Base-by-base conservation (phyloP, 192 early-diverging fungal species). In the Backusella circina region DNA sequence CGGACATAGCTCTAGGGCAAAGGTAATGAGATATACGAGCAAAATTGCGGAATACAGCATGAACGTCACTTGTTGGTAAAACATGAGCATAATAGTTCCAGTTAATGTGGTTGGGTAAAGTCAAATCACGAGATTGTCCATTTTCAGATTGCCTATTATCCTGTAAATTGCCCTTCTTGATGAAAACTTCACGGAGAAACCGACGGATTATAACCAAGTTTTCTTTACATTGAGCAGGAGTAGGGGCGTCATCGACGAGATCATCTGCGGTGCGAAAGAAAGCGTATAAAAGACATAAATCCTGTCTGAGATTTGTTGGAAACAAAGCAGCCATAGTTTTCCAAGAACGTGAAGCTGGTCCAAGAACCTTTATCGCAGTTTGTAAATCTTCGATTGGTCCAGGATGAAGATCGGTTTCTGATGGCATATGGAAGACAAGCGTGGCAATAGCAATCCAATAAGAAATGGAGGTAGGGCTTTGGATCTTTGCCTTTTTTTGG, bases 261-360 rank as follows among this genome's bases (percentile, higher is more conserved):
- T 82, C 81, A 64, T 82, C 81, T 6, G 74, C 69, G 12, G 72
- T 70, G 7, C 81, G 69, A 36, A 77, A 82, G 37, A 78, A 82
- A 12, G 61, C 74, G 35, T 82, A 82, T 8, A 82, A 64, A 12
- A 78, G 39, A 10, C 76, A 61, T 2, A 82, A 51, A 12, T 82
- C 81, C 70, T 82, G 81, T 18, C 81, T 70, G 15, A 82, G 30
- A 50, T 78, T 71, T 2, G 44, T 36, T 21, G 81, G 74, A 35
- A 82, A 82, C 1, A 78, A 35, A 5, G 74, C 77, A 37, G 81
- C 77, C 50, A 77, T 77, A 2, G 74, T 75, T 33, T 75, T 82
- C 69, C 77, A 82, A 0, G 81, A 82, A 3, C 72, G 41, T n/a
- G 77, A 78, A 7, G 76, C 73, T 18, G 77, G 73, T 16, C 54